A percentile compares a stretch with the other conserved stretches of the same genome.
Evolutionary conservation across 371 early-diverging fungal species (phyloP).

Genomic region (Mucor piriformis): DNA sequence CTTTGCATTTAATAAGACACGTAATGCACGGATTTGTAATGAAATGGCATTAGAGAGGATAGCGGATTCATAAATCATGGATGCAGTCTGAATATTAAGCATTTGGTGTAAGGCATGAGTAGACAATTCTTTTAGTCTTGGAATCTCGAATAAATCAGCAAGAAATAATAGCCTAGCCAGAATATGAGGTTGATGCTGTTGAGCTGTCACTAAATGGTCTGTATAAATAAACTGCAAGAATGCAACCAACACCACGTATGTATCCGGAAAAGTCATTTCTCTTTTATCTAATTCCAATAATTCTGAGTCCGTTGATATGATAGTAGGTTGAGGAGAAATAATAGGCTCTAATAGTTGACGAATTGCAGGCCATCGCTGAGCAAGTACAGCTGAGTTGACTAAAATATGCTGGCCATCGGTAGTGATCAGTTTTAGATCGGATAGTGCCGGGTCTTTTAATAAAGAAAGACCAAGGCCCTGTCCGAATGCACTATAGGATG

Average conservation of each 20-base stretch:
- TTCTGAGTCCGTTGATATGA: background rate
- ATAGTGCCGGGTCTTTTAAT: slow-evolving; percentile 54
- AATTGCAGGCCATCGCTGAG: slow-evolving; percentile 68
- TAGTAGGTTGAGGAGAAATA: slow-evolving; percentile 11
- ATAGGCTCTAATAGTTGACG: slow-evolving; percentile 24
- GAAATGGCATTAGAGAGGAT: slow-evolving; percentile 51
- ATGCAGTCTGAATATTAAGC: slow-evolving; percentile 61
- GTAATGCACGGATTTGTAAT: slow-evolving; percentile 56
- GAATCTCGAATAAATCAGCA: slow-evolving; percentile 56
- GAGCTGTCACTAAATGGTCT: slow-evolving; percentile 60
- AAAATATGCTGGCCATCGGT: slow-evolving; percentile 55
- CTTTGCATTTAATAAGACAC: slow-evolving; percentile 50
- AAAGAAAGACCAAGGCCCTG: slow-evolving; percentile 62
- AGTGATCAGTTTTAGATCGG: slow-evolving; percentile 60
- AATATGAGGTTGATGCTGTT: slow-evolving; percentile 55
- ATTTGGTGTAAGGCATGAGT: slow-evolving; percentile 59
- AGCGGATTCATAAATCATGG: slow-evolving; percentile 60
- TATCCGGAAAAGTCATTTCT: slow-evolving; percentile 50
- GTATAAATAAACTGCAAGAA: slow-evolving; percentile 73
- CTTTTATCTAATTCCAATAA: slow-evolving; percentile 16
- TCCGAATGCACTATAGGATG: slow-evolving; percentile 34
- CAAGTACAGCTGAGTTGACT: slow-evolving; percentile 66
- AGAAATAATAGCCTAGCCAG: slow-evolving; percentile 60
- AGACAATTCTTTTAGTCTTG: slow-evolving; percentile 57
- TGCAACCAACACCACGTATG: slow-evolving; percentile 57